Base-by-base conservation (phyloP, 305 asterid genomes). In the Caryopteris hybrid region DNA sequence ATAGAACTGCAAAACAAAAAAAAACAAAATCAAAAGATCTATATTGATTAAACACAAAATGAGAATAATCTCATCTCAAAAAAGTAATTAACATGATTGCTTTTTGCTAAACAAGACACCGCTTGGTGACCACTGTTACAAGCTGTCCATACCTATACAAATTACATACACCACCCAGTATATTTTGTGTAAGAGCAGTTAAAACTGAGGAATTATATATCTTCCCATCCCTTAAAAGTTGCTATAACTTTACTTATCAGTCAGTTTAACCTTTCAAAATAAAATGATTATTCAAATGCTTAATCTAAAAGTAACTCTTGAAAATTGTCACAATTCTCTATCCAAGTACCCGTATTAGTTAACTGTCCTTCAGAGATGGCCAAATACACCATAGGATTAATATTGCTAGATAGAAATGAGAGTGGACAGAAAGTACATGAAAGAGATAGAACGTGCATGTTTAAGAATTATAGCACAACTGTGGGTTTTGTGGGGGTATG, bases 71-170 rank as follows among this genome's bases (percentile, higher is more conserved):
- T 23, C 39, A 57, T 59, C 69, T 42, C 3, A 22, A 33, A 36
- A 45, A 54, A 41, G 1, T 16, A 31, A 33, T 2, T 27, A 65
- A 25, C 16, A 29, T 3, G 29, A 60, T 12, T 56, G 38, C 61
- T 73, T 65, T 13, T 1, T 17, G 12, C 22, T 45, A 43, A 21
- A 31, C 42, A 33, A 34, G 52, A 43, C 23, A 18, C 55, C 18
- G 23, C 34, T n/a, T 22, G 41, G 48, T 22, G 22, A 42, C 21
- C 52, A 23, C 5, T 45, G 58, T 61, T 38, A 56, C 20, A 4
- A 39, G 65, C 39, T 59, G 27, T 22, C 53, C 42, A 48, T 52
- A 52, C 57, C 60, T 42, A 67, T 43, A 47, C 39, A 69, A 52
- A 38, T 25, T 25, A 25, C 62, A 65, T 57, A 43, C 2, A 17